These are phyloP conservation scores for Didymella sp. DNA, from an alignment of 2,329 filamentous ascomycete genomes.

Conservation along the genomic window DNA sequence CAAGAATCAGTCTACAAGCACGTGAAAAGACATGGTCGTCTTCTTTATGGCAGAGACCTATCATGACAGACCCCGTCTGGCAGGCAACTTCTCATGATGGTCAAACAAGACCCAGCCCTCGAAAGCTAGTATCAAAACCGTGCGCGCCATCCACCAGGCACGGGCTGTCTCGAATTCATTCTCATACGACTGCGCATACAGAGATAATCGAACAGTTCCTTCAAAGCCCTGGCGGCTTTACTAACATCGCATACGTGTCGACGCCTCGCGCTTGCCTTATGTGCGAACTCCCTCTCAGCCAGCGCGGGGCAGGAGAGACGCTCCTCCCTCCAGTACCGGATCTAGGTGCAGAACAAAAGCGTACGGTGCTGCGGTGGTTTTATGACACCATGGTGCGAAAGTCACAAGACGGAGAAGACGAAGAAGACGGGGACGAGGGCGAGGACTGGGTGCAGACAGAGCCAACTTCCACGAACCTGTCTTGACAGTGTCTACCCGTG, in stretches of 20 bases:
- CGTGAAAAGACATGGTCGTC: neutral
- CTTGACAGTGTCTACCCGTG: neutral
- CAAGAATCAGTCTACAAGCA: neutral
- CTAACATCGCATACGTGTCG: neutral
- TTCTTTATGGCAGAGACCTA: neutral
- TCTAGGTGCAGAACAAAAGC: neutral
- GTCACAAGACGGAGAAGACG: neutral
- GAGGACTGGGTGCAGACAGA: neutral
- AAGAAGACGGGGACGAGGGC: neutral
- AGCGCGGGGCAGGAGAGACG: neutral
- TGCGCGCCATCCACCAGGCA: neutral
- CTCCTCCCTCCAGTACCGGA: neutral
- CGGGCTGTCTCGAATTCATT: neutral
- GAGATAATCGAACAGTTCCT: neutral
- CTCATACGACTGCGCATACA: neutral
- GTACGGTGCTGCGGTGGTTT: neutral
- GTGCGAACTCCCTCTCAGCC: neutral
- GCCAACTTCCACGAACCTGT: neutral
- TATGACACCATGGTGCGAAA: neutral
- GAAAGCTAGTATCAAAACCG: neutral
- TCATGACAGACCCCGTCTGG: neutral
- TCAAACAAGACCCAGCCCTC: neutral
- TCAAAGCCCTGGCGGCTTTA: neutral
- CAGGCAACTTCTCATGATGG: neutral
- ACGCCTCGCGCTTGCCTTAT: neutral